Evolutionary conservation across 352 stramenopile species (phyloP).

Genomic region (Phytophthora colocasiae): DNA sequence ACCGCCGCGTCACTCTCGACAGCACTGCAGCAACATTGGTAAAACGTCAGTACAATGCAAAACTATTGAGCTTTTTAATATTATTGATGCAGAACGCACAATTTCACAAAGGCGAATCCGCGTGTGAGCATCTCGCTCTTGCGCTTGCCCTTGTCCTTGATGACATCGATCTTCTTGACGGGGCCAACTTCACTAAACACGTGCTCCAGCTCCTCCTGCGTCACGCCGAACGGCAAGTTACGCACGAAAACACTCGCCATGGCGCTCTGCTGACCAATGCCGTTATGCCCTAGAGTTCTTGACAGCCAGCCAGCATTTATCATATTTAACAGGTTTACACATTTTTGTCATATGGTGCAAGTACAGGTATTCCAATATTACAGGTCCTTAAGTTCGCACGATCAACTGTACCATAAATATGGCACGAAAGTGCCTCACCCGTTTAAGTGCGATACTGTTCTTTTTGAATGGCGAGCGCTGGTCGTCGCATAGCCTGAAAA

Average conservation of each 20-base stretch:
- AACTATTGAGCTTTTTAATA: neutral
- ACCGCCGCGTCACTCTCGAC: conserved; percentile 73
- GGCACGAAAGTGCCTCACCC: neutral
- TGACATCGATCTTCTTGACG: conserved; percentile 89
- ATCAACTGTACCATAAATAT: no score
- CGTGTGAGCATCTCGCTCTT: conserved; percentile 85
- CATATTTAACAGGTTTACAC: no score
- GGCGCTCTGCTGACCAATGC: conserved; percentile 26
- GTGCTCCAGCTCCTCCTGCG: conserved; percentile 85
- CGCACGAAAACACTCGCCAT: conserved; percentile 85
- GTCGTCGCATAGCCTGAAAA: conserved; percentile 23
- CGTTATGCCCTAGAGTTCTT: conserved; percentile 25
- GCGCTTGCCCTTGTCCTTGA: conserved; percentile 89
- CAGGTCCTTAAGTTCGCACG: no score
- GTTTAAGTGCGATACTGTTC: neutral
- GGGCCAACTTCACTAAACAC: conserved; percentile 84
- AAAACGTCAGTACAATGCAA: neutral
- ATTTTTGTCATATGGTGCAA: no score
- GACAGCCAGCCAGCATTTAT: conserved; percentile 19
- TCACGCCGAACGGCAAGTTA: conserved; percentile 88
- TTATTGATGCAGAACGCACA: conserved; percentile 53
- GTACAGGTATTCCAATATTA: no score
- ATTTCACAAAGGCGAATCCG: conserved; percentile 88
- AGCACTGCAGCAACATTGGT: conserved; percentile 47
- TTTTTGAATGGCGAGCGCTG: conserved; percentile 16